phyloP scores from a whole-genome alignment of 2,329 filamentous ascomycete species.

The Ilyonectria robusta region DNA sequence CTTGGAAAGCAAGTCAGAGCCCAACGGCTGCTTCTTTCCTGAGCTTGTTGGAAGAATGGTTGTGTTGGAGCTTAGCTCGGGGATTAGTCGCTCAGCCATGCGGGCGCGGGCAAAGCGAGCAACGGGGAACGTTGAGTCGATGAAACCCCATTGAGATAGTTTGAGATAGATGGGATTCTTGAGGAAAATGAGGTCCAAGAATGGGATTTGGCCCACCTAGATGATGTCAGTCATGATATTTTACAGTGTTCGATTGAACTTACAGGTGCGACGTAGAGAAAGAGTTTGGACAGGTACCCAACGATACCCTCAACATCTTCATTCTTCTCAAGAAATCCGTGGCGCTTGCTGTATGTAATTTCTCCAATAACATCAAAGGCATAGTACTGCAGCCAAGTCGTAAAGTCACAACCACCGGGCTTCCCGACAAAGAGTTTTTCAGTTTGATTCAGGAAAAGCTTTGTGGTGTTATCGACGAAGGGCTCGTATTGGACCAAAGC shows the following conservation, averaged over 20 bases:
- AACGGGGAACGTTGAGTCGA: slow-evolving; percentile 79
- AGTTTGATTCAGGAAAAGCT: slow-evolving; percentile 77
- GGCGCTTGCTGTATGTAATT: slow-evolving; percentile 81
- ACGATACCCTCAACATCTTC: slow-evolving; percentile 84
- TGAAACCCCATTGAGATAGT: slow-evolving; percentile 75
- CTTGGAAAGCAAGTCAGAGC: slow-evolving; percentile 77
- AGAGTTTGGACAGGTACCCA: slow-evolving; percentile 72
- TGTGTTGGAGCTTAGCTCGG: slow-evolving; percentile 55
- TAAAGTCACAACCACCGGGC: slow-evolving; percentile 66
- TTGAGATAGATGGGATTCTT: slow-evolving; percentile 83
- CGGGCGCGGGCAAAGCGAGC: slow-evolving; percentile 79
- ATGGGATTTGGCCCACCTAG: slow-evolving; percentile 80
- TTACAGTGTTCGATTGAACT: rapidly evolving
- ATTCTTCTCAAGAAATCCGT: slow-evolving; percentile 82
- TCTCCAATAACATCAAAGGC: slow-evolving; percentile 87
- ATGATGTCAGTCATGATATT: neutral
- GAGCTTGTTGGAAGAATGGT: slow-evolving; percentile 52
- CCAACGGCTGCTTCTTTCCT: slow-evolving; percentile 54
- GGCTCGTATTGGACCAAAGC: slow-evolving; percentile 84
- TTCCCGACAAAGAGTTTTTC: slow-evolving; percentile 67
- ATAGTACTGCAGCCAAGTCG: slow-evolving; percentile 83
- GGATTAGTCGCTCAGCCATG: slow-evolving; percentile 73
- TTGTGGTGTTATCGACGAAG: slow-evolving; percentile 82
- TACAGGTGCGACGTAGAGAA: slow-evolving; percentile 80
- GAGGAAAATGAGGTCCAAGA: slow-evolving; percentile 77